Evolutionary conservation across 805 yeast genomes (phyloP).

Genomic region (Metschnikowia shivogae): DNA sequence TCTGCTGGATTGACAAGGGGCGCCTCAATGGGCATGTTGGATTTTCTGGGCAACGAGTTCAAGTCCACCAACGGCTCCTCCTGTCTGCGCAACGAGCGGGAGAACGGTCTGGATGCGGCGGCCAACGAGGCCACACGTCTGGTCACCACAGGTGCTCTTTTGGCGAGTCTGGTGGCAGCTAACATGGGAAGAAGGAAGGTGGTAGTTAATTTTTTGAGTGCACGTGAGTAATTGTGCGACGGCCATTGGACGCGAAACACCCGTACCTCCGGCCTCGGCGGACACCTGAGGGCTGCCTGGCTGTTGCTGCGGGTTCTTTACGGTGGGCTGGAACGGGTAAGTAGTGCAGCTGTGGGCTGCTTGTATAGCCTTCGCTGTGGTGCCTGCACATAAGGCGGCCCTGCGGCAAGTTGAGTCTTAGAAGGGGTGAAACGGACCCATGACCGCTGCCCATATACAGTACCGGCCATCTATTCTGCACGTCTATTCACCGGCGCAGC

Average conservation of each 20-base stretch:
- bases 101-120: constrained; percentile 6
- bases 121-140: constrained; percentile 2
- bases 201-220: constrained; percentile 10
- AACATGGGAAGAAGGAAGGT: constrained; percentile 10
- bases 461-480: no score
- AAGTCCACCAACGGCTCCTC: constrained; percentile 33
- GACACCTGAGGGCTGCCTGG: no score
- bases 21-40: constrained; percentile 29
- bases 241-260: constrained; percentile 13
- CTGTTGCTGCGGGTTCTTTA: no score
- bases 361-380: no score
- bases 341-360: no score
- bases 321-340: no score
- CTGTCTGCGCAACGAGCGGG: constrained; percentile 8
- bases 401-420: no score
- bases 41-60: constrained; percentile 36
- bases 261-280: constrained; percentile 7
- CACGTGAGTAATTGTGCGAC: constrained; percentile 18
- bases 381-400: no score
- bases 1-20: constrained; percentile 77
- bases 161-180: constrained; percentile 15
- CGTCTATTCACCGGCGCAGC: no score
- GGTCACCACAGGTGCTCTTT: constrained; percentile 8
- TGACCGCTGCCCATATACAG: no score
- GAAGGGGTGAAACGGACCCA: no score